phyloP scores from a whole-genome alignment of 1,284 basidiomycete genomes.

The Malassezia globosa region DNA sequence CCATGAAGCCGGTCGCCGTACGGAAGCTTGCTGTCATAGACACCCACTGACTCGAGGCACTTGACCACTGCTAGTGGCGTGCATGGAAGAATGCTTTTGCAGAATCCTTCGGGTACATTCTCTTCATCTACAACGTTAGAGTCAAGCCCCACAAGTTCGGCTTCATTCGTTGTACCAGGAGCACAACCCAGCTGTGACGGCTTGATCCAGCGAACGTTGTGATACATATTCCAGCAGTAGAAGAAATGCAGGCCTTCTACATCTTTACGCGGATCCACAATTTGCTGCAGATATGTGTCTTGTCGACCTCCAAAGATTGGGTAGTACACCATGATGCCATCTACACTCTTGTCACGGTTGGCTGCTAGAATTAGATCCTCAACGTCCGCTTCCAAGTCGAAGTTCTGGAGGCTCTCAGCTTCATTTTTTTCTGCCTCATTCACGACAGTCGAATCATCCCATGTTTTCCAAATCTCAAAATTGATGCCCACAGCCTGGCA shows the following conservation, averaged over 20 bases:
- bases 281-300: conserved; percentile 91
- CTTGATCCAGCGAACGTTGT: conserved; percentile 45
- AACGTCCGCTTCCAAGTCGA: conserved; percentile 62
- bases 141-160: conserved; percentile 22
- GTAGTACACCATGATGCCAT: conserved; percentile 81
- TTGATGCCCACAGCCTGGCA: conserved; percentile 78
- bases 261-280: conserved; percentile 89
- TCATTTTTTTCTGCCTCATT: conserved; percentile 49
- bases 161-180: conserved; percentile 38
- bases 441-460: conserved; percentile 35
- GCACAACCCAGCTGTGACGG: conserved; percentile 40
- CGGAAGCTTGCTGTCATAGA: conserved; percentile 79
- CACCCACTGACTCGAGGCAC: conserved; percentile 74
- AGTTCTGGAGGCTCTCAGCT: conserved; percentile 58
- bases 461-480: conserved; percentile 55
- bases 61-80: conserved; percentile 91
- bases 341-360: conserved; percentile 70
- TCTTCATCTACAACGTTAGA: conserved; percentile 21
- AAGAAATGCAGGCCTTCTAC: conserved; percentile 85
- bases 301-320: conserved; percentile 51
- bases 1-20: conserved; percentile 93
- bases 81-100: conserved; percentile 90
- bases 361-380: conserved; percentile 50
- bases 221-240: conserved; percentile 48
- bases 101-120: conserved; percentile 59